A percentile compares a stretch with the other conserved stretches of the same genome.
Conservation (phyloP, 2,329 filamentous ascomycete species). For the Penicillium sp. region DNA sequence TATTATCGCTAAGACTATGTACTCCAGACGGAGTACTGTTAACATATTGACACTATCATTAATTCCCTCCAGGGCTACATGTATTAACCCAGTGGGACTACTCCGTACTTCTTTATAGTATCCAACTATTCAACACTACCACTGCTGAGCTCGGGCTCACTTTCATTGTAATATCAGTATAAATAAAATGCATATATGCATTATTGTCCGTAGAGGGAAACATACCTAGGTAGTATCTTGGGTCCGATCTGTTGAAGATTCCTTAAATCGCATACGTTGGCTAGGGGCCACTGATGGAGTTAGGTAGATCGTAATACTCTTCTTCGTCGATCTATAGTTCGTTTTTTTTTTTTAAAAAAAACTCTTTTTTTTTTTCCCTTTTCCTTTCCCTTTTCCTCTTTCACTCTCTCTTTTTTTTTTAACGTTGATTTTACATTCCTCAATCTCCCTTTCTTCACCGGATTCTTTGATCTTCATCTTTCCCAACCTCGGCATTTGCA, state of each 20-base stretch:
- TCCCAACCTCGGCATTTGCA: conserved; percentile 26
- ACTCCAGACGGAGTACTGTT: no score
- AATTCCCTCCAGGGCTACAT: no score
- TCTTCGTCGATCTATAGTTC: conserved; percentile 29
- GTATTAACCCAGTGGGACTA: not conserved
- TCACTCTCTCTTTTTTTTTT: not conserved
- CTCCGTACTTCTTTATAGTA: not conserved
- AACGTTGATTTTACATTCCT: conserved; percentile 9
- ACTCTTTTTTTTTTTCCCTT: conserved; percentile 1
- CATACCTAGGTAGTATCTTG: not conserved
- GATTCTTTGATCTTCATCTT: conserved; percentile 25
- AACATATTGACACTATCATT: no score
- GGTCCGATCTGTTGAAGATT: conserved; percentile 31
- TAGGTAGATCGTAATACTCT: conserved; percentile 25
- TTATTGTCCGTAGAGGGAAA: not conserved
- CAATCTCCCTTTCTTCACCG: conserved; percentile 14
- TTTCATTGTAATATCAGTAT: not conserved
- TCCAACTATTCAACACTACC: not conserved
- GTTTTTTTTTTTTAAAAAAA: not conserved
- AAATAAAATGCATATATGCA: not conserved
- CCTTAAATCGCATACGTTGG: conserved; percentile 18
- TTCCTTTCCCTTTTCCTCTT: not conserved
- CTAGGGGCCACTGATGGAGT: conserved; percentile 28
- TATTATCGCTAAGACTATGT: no score
- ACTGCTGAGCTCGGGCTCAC: conserved; percentile 28